Conservation (phyloP, 2,329 filamentous ascomycete species). For the Alternaria metachromatica region DNA sequence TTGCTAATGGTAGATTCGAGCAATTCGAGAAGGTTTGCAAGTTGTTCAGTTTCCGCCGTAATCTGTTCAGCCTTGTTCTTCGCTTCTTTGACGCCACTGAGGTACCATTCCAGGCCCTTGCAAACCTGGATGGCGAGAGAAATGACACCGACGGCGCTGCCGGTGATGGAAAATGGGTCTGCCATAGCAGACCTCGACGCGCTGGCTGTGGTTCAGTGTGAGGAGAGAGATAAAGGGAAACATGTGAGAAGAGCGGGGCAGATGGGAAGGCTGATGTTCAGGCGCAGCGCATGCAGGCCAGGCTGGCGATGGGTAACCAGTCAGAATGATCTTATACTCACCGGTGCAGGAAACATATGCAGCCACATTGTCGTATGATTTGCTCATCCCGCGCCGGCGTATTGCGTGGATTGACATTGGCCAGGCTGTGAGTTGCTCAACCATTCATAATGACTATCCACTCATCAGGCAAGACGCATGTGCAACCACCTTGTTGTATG, state of each 20-base stretch:
- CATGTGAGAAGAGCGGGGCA: not conserved
- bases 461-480: too few species aligned
- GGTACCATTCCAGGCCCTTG: not conserved
- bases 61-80: not conserved
- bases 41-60: not conserved
- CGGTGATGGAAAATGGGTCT: not conserved
- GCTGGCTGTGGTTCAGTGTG: rapidly evolving
- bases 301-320: not conserved
- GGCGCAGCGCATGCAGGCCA: not conserved
- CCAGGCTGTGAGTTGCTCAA: too few species aligned
- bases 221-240: not conserved
- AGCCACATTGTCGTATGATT: too few species aligned
- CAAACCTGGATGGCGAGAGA: not conserved
- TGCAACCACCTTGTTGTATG: too few species aligned
- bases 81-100: not conserved
- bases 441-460: too few species aligned
- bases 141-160: not conserved
- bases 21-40: rapidly evolving
- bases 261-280: not conserved
- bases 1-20: not conserved
- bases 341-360: not conserved
- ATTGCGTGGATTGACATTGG: too few species aligned
- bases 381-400: too few species aligned
- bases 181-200: not conserved
- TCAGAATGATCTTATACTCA: not conserved